These are phyloP conservation scores for Lippia alba DNA, from an alignment of 305 asterid species.

Conservation along the genomic window DNA sequence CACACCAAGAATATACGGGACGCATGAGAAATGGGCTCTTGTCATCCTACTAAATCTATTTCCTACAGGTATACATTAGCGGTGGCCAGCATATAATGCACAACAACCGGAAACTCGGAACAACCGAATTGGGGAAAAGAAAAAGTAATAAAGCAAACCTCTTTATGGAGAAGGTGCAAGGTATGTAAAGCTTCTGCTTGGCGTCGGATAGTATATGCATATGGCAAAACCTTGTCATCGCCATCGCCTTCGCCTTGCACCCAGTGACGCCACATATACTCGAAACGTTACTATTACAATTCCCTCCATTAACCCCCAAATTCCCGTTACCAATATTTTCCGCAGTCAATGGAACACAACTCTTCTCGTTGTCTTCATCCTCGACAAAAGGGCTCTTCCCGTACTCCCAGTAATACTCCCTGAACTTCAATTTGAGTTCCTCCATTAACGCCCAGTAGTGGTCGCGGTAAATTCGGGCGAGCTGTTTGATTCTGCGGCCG, in stretches of 20 bases:
- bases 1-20: not conserved
- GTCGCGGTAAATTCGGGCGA: constrained; percentile 66
- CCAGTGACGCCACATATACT: constrained; percentile 62
- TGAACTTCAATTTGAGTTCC: constrained; percentile 62
- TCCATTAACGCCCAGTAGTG: constrained; percentile 88
- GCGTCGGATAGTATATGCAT: constrained; percentile 69
- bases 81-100: not conserved
- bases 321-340: constrained; percentile 41
- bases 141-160: constrained; percentile 51
- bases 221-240: constrained; percentile 73
- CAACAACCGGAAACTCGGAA: not conserved
- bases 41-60: constrained; percentile 4
- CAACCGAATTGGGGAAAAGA: not conserved
- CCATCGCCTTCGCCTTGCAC: constrained; percentile 88
- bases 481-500: constrained; percentile 57
- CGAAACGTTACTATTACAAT: constrained; percentile 9
- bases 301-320: constrained; percentile 40
- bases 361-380: constrained; percentile 51
- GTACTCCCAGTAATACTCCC: constrained; percentile 75
- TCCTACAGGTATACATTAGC: constrained; percentile 10
- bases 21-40: not conserved
- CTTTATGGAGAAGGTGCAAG: constrained; percentile 66
- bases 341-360: constrained; percentile 24
- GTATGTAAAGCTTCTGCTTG: constrained; percentile 77
- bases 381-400: constrained; percentile 73